A percentile compares a stretch with the other conserved stretches of the same genome.
Evolutionary conservation across 306 rosid genomes (phyloP).

Genomic region (Macrotyloma uniflorum): DNA sequence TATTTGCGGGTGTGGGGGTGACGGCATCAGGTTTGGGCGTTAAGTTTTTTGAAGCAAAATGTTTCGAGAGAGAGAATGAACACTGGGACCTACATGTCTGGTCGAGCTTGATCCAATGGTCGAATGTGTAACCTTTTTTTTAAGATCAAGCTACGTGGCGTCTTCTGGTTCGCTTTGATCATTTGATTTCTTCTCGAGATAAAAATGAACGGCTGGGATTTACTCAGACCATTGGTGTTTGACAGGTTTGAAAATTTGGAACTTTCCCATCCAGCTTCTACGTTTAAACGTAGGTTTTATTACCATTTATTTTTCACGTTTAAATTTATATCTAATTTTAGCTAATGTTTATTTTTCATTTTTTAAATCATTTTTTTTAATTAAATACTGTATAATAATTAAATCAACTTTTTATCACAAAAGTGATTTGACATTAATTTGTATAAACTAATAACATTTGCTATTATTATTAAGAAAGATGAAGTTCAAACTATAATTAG

Average conservation of each 20-base stretch:
- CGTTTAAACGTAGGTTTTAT: not conserved
- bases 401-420: too few relatives aligned
- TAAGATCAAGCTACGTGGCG: conserved; percentile 46
- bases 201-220: conserved; percentile 22
- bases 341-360: not conserved
- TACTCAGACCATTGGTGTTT: not conserved
- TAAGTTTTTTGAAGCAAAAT: conserved; percentile 43
- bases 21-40: conserved; percentile 45
- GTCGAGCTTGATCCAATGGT: conserved; percentile 38
- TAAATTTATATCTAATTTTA: not conserved
- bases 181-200: not conserved
- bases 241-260: conserved; percentile 1
- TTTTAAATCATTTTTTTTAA: too few relatives aligned
- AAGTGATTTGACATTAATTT: too few relatives aligned
- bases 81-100: conserved; percentile 53
- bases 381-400: too few relatives aligned
- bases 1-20: conserved; percentile 34
- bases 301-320: not conserved
- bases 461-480: too few relatives aligned
- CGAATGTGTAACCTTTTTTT: not conserved
- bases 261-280: not conserved
- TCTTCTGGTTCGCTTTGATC: not conserved
- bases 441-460: too few relatives aligned
- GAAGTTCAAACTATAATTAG: too few relatives aligned
- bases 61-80: not conserved